Evolutionary conservation across 1,284 basidiomycete genomes (phyloP), one percentile per base, ranked within the genome.

Genomic region (Ganoderma multipileum): DNA sequence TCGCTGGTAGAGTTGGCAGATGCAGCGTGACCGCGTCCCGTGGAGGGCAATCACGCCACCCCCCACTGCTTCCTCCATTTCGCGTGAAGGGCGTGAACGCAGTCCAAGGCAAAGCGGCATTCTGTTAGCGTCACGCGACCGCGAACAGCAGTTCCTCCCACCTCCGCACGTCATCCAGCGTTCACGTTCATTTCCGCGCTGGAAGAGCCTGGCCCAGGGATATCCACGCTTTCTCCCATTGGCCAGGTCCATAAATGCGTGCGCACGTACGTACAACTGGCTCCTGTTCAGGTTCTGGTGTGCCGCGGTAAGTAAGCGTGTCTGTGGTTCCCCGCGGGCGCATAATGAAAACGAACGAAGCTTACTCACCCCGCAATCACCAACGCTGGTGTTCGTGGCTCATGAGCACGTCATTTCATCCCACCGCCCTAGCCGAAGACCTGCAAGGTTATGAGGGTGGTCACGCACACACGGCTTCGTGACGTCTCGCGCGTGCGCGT

Each of bases 161-260:
- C 18, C 55, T 58, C 55, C 30, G 28, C 54, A 55, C 26, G 26
- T 33, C 30, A 23, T 58, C 16, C 8, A 9, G 55, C 55, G 55
- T 58, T 38, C 55, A 58, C 55, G 33, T 58, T 58, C 55, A 58
- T 58, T 18, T 58, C 55, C 55, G 55, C 33, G 54, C 54, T 57
- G 54, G 3, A 57, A 5, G 8, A 8, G 20, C 20, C 33, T n/a
- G 5, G 20, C n/a, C 33, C 7, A 11, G 5, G 11, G 26, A 23
- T 50, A 8, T 12, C 16, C 28, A 16, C 26, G 14, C 26, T 28
- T 6, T 0, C 52, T 28, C 16, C 28, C 7, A 33, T 28, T 33
- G 52, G 52, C 30, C 52, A 6, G 12, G 52, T 4, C 28, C 16
- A 18, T 55, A 11, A 9, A 33, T 30, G 30, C 28, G 52, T 8